These are phyloP conservation scores for Zygosaccharomyces siamensis DNA, from an alignment of 805 yeast genomes.

Conservation along the genomic window DNA sequence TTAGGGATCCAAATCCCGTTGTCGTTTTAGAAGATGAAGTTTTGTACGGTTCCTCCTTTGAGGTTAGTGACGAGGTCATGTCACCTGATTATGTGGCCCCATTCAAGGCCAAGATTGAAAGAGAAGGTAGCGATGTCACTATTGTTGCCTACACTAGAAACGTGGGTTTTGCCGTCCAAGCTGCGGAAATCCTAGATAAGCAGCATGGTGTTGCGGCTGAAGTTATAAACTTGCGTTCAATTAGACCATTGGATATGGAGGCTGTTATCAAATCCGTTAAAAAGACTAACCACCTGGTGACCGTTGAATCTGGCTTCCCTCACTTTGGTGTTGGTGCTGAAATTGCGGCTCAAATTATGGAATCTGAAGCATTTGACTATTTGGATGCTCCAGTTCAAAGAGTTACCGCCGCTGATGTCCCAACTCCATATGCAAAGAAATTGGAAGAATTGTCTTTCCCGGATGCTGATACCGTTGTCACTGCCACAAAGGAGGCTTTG, in stretches of 20 bases:
- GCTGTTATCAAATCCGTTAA: constrained; percentile 82
- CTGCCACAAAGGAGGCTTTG: constrained; percentile 78
- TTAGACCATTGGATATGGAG: constrained; percentile 91
- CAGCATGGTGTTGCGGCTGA: constrained; percentile 87
- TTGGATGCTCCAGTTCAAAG: constrained; percentile 98
- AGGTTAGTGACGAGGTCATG: constrained; percentile 81
- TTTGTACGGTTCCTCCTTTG: constrained; percentile 86
- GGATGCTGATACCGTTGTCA: constrained; percentile 81
- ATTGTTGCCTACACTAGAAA: constrained; percentile 90
- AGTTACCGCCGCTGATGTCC: constrained; percentile 99
- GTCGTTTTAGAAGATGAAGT: constrained; percentile 94
- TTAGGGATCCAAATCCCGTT: constrained; percentile 98
- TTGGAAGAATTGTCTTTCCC: constrained; percentile 99
- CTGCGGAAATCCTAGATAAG: constrained; percentile 82
- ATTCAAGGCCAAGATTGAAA: constrained; percentile 90
- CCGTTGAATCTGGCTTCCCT: constrained; percentile 98
- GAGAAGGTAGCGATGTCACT: constrained; percentile 86
- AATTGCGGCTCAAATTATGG: constrained; percentile 96
- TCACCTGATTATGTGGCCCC: constrained; percentile 89
- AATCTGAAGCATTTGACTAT: constrained; percentile 95
- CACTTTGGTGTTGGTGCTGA: constrained; percentile 98
- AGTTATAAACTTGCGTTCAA: constrained; percentile 91
- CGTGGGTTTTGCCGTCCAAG: constrained; percentile 77
- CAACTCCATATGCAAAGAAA: constrained; percentile 96
- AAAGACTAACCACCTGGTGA: constrained; percentile 93